Conservation (phyloP, 202 grass and related monocot species). For the Cymbopogon flexuosus region DNA sequence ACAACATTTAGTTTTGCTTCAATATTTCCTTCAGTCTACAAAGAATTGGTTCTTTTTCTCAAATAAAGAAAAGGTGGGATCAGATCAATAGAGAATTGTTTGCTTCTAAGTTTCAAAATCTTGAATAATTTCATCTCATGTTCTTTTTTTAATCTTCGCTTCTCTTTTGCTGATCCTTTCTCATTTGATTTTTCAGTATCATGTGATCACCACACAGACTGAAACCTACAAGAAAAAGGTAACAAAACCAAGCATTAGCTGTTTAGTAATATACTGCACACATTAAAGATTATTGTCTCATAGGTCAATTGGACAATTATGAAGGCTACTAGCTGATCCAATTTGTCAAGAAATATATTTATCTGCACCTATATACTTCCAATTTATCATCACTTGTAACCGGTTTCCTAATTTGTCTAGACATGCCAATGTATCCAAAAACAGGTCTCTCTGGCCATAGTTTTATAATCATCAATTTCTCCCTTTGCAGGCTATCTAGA, state of each 20-base stretch:
- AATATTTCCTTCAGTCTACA: background rate
- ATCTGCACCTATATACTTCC: background rate
- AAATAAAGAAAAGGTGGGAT: background rate
- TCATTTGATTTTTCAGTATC: slow-evolving; percentile 57
- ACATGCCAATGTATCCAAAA: background rate
- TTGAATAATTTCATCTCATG: background rate
- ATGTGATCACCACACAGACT: slow-evolving; percentile 78
- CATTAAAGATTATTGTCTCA: background rate
- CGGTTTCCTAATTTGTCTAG: slow-evolving; percentile 3
- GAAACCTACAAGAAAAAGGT: slow-evolving; percentile 98
- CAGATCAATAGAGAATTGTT: background rate
- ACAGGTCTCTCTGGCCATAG: background rate
- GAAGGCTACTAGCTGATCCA: background rate
- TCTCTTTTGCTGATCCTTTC: slow-evolving; percentile 4
- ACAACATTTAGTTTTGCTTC: background rate
- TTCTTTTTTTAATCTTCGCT: background rate
- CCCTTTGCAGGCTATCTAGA: background rate
- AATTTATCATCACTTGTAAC: background rate
- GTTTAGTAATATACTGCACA: background rate
- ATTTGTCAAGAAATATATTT: background rate
- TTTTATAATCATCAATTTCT: background rate
- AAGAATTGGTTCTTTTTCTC: background rate
- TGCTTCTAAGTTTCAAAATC: background rate
- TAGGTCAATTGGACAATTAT: background rate
- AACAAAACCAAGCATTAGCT: background rate